phyloP scores from a whole-genome alignment of 768 basidiomycete genomes.

The Tephrocybe sp. region DNA sequence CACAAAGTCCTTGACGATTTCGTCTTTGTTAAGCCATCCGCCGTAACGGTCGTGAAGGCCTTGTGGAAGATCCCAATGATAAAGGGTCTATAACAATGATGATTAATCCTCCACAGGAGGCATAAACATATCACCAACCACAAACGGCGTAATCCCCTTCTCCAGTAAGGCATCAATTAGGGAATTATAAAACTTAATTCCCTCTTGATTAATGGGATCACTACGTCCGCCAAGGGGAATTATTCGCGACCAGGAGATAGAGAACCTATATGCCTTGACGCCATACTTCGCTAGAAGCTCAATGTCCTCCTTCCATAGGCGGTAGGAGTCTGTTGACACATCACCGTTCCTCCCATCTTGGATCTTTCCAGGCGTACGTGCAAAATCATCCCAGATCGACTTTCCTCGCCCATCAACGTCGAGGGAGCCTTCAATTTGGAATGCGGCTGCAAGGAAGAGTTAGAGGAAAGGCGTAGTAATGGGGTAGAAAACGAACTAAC shows the following conservation, averaged over 20 bases:
- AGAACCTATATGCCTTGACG: conserved; percentile 74
- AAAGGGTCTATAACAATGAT: conserved; percentile 46
- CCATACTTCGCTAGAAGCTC: conserved; percentile 60
- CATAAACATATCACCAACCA: conserved; percentile 26
- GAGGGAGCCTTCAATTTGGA: conserved; percentile 73
- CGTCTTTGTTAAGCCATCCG: conserved; percentile 71
- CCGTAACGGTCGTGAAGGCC: conserved; percentile 69
- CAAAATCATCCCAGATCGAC: conserved; percentile 76
- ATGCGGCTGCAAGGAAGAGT: conserved; percentile 41
- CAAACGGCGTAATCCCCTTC: conserved; percentile 64
- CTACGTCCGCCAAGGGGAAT: conserved; percentile 71
- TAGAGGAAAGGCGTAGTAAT: no score
- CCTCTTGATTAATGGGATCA: conserved; percentile 69
- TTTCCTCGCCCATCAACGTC: conserved; percentile 61
- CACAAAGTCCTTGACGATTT: conserved; percentile 61
- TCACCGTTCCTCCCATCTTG: conserved; percentile 65
- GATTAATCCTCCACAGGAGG: no score
- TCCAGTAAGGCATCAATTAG: conserved; percentile 67
- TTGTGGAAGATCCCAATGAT: conserved; percentile 81
- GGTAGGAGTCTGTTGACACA: conserved; percentile 70
- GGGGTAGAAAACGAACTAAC: conserved; percentile 28
- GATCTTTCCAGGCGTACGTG: conserved; percentile 63
- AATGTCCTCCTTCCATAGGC: conserved; percentile 65
- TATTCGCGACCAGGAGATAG: conserved; percentile 72
- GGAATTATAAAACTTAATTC: conserved; percentile 69